Conservation (phyloP, 441 rosid genomes). For the Sinapis alba region DNA sequence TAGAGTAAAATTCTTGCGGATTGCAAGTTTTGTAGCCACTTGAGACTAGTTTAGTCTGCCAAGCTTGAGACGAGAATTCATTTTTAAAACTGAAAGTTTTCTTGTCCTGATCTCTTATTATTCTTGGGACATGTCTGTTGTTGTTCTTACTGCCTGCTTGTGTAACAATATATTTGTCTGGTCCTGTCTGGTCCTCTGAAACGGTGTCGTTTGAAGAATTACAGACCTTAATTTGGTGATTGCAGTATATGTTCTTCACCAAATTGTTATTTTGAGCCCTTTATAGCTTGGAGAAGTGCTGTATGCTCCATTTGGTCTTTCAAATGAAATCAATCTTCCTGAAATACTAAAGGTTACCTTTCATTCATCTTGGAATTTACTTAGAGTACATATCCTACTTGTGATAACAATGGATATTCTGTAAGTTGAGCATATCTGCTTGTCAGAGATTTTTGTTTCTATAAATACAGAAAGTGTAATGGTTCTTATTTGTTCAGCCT, state of each 20-base stretch:
- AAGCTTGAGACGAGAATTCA: neutral
- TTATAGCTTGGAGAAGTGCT: conserved; percentile 7
- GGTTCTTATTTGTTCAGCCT: conserved; percentile 25
- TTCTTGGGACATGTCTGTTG: neutral
- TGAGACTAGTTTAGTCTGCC: neutral
- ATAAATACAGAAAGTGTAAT: conserved; percentile 20
- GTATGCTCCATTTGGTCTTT: neutral
- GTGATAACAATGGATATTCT: conserved; percentile 21
- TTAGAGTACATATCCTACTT: conserved; percentile 9
- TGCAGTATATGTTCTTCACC: conserved; percentile 28
- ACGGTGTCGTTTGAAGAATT: neutral
- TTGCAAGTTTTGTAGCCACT: neutral
- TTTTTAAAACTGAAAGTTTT: neutral
- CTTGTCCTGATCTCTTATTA: neutral
- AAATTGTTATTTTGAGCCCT: conserved; percentile 50
- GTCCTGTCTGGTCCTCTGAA: neutral
- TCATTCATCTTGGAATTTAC: conserved; percentile 26
- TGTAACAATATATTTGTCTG: neutral
- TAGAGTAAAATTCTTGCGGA: neutral
- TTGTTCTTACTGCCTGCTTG: neutral
- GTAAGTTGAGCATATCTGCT: conserved; percentile 35
- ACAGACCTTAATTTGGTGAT: neutral
- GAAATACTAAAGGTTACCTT: conserved; percentile 33
- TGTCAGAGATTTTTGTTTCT: conserved; percentile 15
- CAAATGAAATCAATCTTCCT: conserved; percentile 12